Percentiles rank a stretch among this genome's conserved stretches.
Conservation (phyloP, 495 filamentous ascomycete species). For the Pseudotulostoma volvatum region DNA sequence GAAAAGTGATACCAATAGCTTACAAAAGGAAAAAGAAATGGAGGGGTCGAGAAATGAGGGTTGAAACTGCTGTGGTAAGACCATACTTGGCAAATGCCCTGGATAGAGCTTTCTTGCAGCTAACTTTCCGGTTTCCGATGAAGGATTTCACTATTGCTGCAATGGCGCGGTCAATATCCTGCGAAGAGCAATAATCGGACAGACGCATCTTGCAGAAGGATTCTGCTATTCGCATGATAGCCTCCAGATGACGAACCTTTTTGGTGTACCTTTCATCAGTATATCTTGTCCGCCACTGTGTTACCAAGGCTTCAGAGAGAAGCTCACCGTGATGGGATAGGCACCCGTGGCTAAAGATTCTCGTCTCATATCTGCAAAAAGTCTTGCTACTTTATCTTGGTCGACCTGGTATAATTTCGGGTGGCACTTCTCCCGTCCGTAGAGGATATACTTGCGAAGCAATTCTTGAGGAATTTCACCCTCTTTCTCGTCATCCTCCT, state of each 20-base stretch:
- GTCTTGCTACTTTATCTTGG: slow-evolving; percentile 83
- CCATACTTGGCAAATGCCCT: slow-evolving; percentile 94
- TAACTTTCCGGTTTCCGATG: slow-evolving; percentile 90
- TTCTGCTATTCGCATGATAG: slow-evolving; percentile 87
- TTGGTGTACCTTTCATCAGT: no score
- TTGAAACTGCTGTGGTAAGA: no score
- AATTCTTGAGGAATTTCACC: slow-evolving; percentile 83
- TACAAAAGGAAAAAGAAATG: slow-evolving; percentile 1
- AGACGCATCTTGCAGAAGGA: slow-evolving; percentile 92
- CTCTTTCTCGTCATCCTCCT: slow-evolving; percentile 42
- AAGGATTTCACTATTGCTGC: slow-evolving; percentile 94
- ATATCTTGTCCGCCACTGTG: no score
- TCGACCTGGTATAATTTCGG: slow-evolving; percentile 98
- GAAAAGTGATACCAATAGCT: no score
- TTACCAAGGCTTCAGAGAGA: no score
- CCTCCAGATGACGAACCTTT: slow-evolving; percentile 91
- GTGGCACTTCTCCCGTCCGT: slow-evolving; percentile 74
- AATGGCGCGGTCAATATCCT: slow-evolving; percentile 93
- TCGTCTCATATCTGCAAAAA: slow-evolving; percentile 92
- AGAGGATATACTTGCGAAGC: slow-evolving; percentile 92
- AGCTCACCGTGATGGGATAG: slow-evolving; percentile 89
- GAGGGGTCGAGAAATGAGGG: no score
- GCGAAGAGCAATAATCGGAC: slow-evolving; percentile 72
- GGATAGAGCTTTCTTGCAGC: slow-evolving; percentile 91
- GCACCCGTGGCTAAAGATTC: slow-evolving; percentile 86